phyloP scores from a whole-genome alignment of 2,329 filamentous ascomycete species.

The Coccinonectria pachysandricola region DNA sequence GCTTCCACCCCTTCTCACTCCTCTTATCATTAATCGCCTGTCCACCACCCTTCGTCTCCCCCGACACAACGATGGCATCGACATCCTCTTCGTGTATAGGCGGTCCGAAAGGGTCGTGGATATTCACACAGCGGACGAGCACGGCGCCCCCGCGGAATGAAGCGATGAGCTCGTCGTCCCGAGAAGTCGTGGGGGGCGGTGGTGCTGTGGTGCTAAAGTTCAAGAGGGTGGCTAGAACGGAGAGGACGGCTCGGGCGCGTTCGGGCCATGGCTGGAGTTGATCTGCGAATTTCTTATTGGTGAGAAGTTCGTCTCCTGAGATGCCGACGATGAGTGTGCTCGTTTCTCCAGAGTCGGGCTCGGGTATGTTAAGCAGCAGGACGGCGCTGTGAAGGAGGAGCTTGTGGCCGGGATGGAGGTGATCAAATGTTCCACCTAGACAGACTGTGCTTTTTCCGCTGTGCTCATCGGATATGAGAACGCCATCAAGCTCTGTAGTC shows the following conservation, averaged over 20 bases:
- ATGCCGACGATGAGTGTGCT: conserved; percentile 71
- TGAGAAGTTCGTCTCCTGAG: conserved; percentile 75
- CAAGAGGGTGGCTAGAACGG: conserved; percentile 61
- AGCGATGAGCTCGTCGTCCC: conserved; percentile 28
- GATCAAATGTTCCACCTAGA: conserved; percentile 91
- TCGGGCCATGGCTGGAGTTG: conserved; percentile 71
- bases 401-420: conserved; percentile 92
- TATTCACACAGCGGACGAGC: conserved; percentile 67
- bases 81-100: conserved; percentile 76
- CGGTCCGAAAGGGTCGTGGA: conserved; percentile 82
- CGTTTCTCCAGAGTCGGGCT: conserved; percentile 25
- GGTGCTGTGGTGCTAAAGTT: conserved; percentile 27
- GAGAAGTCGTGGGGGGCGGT: conserved; percentile 6
- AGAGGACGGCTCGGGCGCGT: conserved; percentile 57
- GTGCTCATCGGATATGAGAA: conserved; percentile 1
- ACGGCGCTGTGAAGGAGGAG: conserved; percentile 83
- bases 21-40: conserved; percentile 79
- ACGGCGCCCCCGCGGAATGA: conserved; percentile 50
- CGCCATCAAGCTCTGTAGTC: conserved; percentile 4
- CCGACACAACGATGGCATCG: conserved; percentile 74
- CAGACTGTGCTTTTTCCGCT: conserved; percentile 41
- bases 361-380: conserved; percentile 52
- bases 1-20: conserved; percentile 61
- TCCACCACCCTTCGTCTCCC: conserved; percentile 77
- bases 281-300: conserved; percentile 80